phyloP scores from a whole-genome alignment of 2,329 filamentous ascomycete genomes.

The Fonsecaea monophora region DNA sequence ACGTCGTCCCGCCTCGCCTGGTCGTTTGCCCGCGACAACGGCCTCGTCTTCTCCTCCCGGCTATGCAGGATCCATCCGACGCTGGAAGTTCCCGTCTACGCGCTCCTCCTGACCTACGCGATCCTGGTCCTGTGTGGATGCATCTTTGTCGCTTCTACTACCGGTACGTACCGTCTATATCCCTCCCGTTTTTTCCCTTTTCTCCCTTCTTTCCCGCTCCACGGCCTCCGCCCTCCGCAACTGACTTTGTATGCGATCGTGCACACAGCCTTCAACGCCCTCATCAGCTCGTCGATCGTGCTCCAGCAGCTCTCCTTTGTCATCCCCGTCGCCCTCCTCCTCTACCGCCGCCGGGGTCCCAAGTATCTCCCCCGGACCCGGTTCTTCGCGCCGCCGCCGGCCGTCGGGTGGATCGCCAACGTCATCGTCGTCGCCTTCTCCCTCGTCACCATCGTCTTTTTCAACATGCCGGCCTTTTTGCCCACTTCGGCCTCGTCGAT shows the following conservation, averaged over 20 bases:
- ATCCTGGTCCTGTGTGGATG: constrained; percentile 41
- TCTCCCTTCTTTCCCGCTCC: no score
- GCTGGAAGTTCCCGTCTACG: constrained; percentile 40
- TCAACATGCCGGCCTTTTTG: constrained; percentile 22
- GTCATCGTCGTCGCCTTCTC: constrained; percentile 48
- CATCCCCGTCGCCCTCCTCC: constrained; percentile 23
- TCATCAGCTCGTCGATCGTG: constrained; percentile 65
- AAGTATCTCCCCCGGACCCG: constrained; percentile 21
- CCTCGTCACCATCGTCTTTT: constrained; percentile 25
- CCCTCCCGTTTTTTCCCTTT: constrained; percentile 45
- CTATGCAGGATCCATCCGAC: constrained; percentile 32
- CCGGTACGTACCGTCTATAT: constrained; percentile 43
- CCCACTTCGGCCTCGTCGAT: constrained; percentile 21
- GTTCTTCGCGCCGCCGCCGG: constrained; percentile 13
- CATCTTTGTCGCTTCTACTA: constrained; percentile 33
- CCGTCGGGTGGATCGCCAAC: constrained; percentile 19
- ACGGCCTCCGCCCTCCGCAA: neutral
- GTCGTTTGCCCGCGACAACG: constrained; percentile 54
- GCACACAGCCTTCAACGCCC: constrained; percentile 58
- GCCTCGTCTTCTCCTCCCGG: constrained; percentile 43
- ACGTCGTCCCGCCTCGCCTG: constrained; percentile 59
- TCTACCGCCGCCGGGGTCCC: constrained; percentile 13
- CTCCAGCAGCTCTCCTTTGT: constrained; percentile 63
- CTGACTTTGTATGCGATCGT: no score
- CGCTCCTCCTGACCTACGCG: constrained; percentile 36